Percentiles rank a stretch among this genome's conserved stretches.
Conservation (phyloP, 495 filamentous ascomycete genomes). For the Poronia punctata region DNA sequence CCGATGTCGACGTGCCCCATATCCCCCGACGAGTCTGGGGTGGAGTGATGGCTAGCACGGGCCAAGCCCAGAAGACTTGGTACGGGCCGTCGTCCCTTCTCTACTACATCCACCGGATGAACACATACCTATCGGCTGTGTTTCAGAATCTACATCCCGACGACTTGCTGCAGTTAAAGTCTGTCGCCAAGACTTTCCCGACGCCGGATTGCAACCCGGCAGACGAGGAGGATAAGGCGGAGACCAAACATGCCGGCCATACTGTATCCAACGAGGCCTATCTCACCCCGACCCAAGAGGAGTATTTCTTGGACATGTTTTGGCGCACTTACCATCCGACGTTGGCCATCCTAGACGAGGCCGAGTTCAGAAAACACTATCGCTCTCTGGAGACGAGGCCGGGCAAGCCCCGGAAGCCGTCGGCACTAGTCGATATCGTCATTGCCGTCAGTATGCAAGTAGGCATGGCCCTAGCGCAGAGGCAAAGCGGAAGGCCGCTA, state of each 20-base stretch:
- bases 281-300: conserved; percentile 36
- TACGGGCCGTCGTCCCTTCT: conserved; percentile 35
- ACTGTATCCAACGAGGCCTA: conserved; percentile 10
- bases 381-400: conserved; percentile 36
- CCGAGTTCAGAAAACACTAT: conserved; percentile 42
- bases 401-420: conserved; percentile 33
- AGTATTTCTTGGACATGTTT: conserved; percentile 41
- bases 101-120: conserved; percentile 33
- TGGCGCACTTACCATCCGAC: conserved; percentile 43
- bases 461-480: conserved; percentile 26
- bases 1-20: conserved; percentile 4
- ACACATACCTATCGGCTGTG: conserved; percentile 23
- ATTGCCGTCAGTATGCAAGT: conserved; percentile 51
- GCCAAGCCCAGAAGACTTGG: conserved; percentile 25
- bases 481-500: conserved; percentile 11
- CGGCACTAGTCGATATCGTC: conserved; percentile 48
- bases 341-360: conserved; percentile 38
- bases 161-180: conserved; percentile 12
- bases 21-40: conserved; percentile 11
- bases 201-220: conserved; percentile 11
- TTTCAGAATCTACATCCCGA: conserved; percentile 24
- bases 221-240: conserved; percentile 6
- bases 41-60: conserved; percentile 24
- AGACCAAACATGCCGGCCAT: conserved; percentile 1
- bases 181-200: conserved; percentile 8